A percentile compares a stretch with the other conserved stretches of the same genome.
Evolutionary conservation across 1,284 basidiomycete genomes (phyloP).

Genomic region (Apiotrichum laibachii): DNA sequence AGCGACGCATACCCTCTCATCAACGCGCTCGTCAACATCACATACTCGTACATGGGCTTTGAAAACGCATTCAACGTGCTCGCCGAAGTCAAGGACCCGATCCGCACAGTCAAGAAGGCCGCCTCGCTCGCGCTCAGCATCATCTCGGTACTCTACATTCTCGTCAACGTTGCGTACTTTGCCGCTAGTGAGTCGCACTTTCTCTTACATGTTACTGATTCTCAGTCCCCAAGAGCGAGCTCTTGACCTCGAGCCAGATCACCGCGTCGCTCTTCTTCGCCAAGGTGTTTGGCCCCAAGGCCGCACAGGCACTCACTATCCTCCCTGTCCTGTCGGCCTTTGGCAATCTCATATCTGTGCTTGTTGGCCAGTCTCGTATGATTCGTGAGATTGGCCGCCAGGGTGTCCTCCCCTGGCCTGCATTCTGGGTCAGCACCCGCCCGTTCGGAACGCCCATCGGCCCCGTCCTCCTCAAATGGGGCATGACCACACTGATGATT

Average conservation of each 20-base stretch:
- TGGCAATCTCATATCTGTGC: slow-evolving; percentile 35
- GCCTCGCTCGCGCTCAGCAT: slow-evolving; percentile 29
- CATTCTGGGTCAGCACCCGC: slow-evolving; percentile 35
- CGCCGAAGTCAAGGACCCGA: slow-evolving; percentile 52
- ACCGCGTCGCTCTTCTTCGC: slow-evolving; percentile 48
- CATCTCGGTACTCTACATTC: slow-evolving; percentile 38
- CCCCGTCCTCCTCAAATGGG: slow-evolving; percentile 55
- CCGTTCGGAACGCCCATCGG: slow-evolving; percentile 51
- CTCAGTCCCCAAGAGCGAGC: slow-evolving; percentile 39
- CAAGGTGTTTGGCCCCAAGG: slow-evolving; percentile 47
- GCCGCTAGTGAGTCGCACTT: slow-evolving; percentile 27
- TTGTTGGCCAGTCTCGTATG: slow-evolving; percentile 54
- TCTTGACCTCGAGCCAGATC: slow-evolving; percentile 38
- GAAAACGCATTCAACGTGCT: slow-evolving; percentile 55
- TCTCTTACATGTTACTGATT: not conserved
- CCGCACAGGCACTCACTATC: slow-evolving; percentile 33
- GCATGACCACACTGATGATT: slow-evolving; percentile 58
- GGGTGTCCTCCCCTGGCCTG: slow-evolving; percentile 44
- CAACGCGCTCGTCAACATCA: slow-evolving; percentile 35
- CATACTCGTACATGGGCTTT: slow-evolving; percentile 49
- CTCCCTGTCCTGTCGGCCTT: slow-evolving; percentile 47
- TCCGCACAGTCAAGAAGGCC: slow-evolving; percentile 36
- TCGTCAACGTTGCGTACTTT: slow-evolving; percentile 48
- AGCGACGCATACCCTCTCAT: slow-evolving; percentile 54
- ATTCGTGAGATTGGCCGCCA: slow-evolving; percentile 45